Conservation (phyloP, 2,329 filamentous ascomycete species). For the Leptographium wingfieldii region DNA sequence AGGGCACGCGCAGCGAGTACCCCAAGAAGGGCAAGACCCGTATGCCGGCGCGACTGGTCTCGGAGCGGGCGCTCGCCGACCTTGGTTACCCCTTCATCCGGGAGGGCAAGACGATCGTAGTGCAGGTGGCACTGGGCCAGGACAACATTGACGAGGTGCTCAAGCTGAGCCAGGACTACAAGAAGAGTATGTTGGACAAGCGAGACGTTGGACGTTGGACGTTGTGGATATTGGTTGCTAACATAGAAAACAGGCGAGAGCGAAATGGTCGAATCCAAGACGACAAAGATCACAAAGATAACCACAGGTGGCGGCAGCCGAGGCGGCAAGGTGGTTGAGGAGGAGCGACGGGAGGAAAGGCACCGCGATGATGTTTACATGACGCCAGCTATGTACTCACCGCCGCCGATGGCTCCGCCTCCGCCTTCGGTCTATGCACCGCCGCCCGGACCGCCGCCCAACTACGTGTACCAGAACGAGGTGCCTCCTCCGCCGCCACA, state of each 20-base stretch:
- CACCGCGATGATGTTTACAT: slow-evolving; percentile 27
- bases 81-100: slow-evolving; percentile 77
- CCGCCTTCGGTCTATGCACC: slow-evolving; percentile 19
- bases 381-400: slow-evolving; percentile 15
- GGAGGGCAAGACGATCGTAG: slow-evolving; percentile 73
- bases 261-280: slow-evolving; percentile 7
- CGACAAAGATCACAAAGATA: slow-evolving; percentile 6
- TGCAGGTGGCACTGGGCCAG: slow-evolving; percentile 75
- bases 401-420: slow-evolving; percentile 15
- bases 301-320: not conserved
- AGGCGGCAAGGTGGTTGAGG: slow-evolving; percentile 28
- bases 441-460: slow-evolving; percentile 12
- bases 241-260: slow-evolving; percentile 4
- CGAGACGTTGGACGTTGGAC: too few relatives aligned
- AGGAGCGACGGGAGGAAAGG: slow-evolving; percentile 33
- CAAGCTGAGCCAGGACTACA: slow-evolving; percentile 67
- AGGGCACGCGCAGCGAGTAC: slow-evolving; percentile 46
- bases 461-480: slow-evolving; percentile 8
- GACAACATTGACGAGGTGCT: slow-evolving; percentile 87
- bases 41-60: slow-evolving; percentile 70
- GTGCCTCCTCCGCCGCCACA: slow-evolving; percentile 18
- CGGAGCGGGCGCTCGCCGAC: slow-evolving; percentile 68
- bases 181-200: slow-evolving; percentile 30
- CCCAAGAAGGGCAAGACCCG: slow-evolving; percentile 81
- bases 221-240: not conserved